Conservation (phyloP, 2,329 filamentous ascomycete species). For the Aspergillus sp. region DNA sequence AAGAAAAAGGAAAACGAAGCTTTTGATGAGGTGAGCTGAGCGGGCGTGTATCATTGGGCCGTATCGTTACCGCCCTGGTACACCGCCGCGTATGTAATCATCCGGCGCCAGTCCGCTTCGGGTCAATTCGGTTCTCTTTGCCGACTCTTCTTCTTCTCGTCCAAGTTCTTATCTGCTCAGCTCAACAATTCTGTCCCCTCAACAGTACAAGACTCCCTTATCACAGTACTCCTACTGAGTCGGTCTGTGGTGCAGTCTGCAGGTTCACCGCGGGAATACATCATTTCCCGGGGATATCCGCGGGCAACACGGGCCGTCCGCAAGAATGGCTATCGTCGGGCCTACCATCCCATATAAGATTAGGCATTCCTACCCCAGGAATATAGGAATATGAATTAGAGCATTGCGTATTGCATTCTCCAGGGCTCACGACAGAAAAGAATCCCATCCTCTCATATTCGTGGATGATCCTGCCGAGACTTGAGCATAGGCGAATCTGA, state of each 20-base stretch:
- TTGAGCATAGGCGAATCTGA: no score
- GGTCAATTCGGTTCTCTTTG: background rate
- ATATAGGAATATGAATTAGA: background rate
- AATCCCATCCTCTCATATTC: no score
- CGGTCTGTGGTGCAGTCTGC: background rate
- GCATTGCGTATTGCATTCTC: no score
- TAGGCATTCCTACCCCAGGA: background rate
- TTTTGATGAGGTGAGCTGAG: background rate
- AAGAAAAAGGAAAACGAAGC: background rate
- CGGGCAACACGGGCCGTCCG: background rate
- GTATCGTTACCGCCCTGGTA: background rate
- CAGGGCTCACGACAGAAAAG: no score
- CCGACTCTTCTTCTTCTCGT: background rate
- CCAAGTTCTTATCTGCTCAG: background rate
- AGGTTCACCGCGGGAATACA: background rate
- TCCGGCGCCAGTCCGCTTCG: background rate
- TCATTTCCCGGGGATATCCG: background rate
- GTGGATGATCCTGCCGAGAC: no score
- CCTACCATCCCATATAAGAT: background rate
- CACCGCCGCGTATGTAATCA: constrained; percentile 1
- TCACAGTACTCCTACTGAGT: background rate
- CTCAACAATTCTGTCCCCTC: no score
- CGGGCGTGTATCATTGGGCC: background rate
- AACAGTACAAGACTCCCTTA: no score
- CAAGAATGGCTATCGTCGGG: background rate